phyloP scores from a whole-genome alignment of 805 yeast genomes.

The Metschnikowia cubensis region DNA sequence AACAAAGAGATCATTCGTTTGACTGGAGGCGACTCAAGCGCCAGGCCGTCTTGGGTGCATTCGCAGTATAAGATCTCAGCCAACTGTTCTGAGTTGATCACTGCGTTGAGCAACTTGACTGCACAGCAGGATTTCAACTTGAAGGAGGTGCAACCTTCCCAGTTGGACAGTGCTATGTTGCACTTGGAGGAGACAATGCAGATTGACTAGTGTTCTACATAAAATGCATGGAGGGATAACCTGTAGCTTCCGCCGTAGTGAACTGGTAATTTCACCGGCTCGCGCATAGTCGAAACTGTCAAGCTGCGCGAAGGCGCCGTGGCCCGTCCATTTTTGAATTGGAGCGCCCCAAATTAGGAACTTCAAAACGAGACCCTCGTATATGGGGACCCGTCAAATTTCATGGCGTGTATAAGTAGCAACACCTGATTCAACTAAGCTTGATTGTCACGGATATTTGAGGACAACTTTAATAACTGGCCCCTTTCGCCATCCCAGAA shows the following conservation, averaged over 20 bases:
- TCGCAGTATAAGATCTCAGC: constrained; percentile 63
- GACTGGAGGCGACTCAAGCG: constrained; percentile 70
- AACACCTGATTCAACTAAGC: no score
- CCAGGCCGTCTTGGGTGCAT: constrained; percentile 84
- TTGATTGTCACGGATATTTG: not conserved
- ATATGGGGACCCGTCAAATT: no score
- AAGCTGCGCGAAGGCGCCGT: constrained; percentile 1
- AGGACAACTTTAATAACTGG: not conserved
- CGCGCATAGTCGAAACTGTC: not conserved
- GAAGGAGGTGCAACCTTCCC: constrained; percentile 40
- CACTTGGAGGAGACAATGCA: constrained; percentile 21
- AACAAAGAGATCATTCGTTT: constrained; percentile 65
- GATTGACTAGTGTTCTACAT: constrained; percentile 11
- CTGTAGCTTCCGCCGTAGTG: not conserved
- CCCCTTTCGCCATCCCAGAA: not conserved
- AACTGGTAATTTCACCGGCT: not conserved
- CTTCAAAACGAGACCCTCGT: no score
- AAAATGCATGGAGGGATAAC: not conserved
- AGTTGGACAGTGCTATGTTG: constrained; percentile 14
- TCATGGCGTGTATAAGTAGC: no score
- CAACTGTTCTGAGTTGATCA: constrained; percentile 41
- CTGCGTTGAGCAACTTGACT: constrained; percentile 53
- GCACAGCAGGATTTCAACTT: constrained; percentile 66
- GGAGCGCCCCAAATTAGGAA: not conserved
- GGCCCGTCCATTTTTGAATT: not conserved